Evolutionary conservation across 345 rosid species (phyloP).

Genomic region (Reutealis trisperma): DNA sequence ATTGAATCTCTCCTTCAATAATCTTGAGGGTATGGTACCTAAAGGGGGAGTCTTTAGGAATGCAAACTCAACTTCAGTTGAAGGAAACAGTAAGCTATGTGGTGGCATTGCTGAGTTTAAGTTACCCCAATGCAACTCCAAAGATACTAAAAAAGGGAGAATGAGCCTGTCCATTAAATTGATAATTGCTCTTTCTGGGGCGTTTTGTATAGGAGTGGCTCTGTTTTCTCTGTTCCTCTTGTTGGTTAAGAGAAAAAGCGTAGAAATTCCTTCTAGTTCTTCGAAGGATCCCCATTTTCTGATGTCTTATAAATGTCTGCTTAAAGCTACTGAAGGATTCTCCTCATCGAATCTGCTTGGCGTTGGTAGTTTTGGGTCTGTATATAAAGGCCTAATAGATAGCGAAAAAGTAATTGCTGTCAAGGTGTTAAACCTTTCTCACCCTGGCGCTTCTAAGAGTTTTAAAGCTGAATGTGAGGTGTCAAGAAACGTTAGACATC

Average conservation of each 20-base stretch:
- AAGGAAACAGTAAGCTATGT: constrained; percentile 15
- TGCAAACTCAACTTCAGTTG: constrained; percentile 6
- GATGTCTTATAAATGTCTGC: constrained; percentile 4
- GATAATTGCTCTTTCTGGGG: neutral
- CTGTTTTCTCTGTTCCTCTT: constrained; percentile 5
- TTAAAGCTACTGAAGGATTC: constrained; percentile 17
- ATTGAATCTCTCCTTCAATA: constrained; percentile 20
- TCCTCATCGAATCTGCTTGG: constrained; percentile 20
- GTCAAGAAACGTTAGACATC: constrained; percentile 1
- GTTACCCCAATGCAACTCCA: constrained; percentile 10
- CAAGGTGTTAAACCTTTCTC: constrained; percentile 17
- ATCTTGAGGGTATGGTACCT: constrained; percentile 20
- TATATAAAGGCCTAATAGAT: constrained; percentile 17
- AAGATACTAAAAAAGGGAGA: neutral
- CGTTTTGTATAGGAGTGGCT: neutral
- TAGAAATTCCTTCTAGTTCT: neutral
- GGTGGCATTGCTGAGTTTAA: constrained; percentile 21
- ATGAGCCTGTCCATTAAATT: neutral
- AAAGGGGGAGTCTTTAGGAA: constrained; percentile 14
- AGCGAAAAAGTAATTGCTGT: neutral
- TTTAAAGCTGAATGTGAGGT: constrained; percentile 19
- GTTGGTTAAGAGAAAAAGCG: neutral
- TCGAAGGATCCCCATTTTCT: neutral
- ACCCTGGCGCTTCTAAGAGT: constrained; percentile 14
- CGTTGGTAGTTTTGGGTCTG: constrained; percentile 18